Evolutionary conservation across 179 eudicot genomes (phyloP), one percentile per base, ranked within the genome.

Genomic region (Beta corolliflora): DNA sequence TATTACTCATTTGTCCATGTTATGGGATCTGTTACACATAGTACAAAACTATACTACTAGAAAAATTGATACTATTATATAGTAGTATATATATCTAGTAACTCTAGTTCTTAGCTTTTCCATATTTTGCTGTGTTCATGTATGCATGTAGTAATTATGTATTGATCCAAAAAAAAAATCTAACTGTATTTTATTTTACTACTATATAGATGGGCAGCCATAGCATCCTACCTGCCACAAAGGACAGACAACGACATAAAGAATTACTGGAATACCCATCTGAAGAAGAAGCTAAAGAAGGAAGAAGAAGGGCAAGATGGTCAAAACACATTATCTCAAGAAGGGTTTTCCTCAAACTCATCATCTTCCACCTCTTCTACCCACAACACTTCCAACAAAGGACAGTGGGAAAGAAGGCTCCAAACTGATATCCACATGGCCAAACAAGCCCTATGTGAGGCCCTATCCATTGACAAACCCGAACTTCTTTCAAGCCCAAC

Each of bases 231-330:
- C 74, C 98, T 94, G 3, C 97, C 98, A 21, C 90, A 93, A 59
- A 89, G 97, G 66, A 93, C 97, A 29, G 98, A 93, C 82, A 93
- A 93, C 52, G 98, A 93, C 69, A 94, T 94, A 64, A 94, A 94
- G 80, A 94, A 94, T 82, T 93, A 93, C 84, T 94, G 98, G 98
- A 94, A 94, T 79, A 94, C 97, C 77, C 97, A 94, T 83, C 79
- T 94, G 60, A 94, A 91, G 87, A 94, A 89, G 88, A 93, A 91
- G 85, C 86, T 93, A 7, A 82, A 73, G 46, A 91, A 88, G 80
- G 78, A 70, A 9, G 85, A 87, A 79, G 91, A 87, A 71, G 86
- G 86, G 70, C 81, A 84, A 80, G 59, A 71, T 77, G 74, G 81
- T 75, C 83, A 76, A 76, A 81, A 67, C 60, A 21, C 70, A 48